Base-by-base conservation (phyloP, 2,329 filamentous ascomycete species). In the Verticillium albo-atrum region DNA sequence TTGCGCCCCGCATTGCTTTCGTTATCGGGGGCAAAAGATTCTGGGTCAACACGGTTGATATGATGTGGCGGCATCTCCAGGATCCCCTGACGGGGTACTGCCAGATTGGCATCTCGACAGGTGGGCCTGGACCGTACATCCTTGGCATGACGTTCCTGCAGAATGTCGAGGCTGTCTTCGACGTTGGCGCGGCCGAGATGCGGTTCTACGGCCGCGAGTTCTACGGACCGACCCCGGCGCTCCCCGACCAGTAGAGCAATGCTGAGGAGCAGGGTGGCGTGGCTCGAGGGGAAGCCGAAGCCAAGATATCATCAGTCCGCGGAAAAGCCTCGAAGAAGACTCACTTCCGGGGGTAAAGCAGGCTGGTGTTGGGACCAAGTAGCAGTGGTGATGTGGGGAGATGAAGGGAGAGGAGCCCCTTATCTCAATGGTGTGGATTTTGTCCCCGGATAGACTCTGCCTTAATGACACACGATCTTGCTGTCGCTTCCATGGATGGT, bases 111-210 rank as follows among this genome's bases (percentile, higher is more conserved):
- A 74, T 83, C 58, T 70, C 77, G 14, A 78, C 69, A 54, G 79
- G 79, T 1, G 76, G 75, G 0, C 62, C 70, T 1, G 77, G 79
- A 7, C 79, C 79, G 6, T 82, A 78, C 60, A 77, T 83, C 26
- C 66, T 84, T 32, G 81, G 82, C 0, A 76, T 79, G 34, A 74
- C 75, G 6, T 84, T 82, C 59, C 67, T 84, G 61, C 76, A 82
- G 66, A 83, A 79, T 58, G 78, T 79, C 2, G 67, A 83, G 56
- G 75, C 76, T 0, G 78, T 82, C 1, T 81, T 80, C 64, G 77
- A 81, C 60, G 69, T 80, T 17, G 78, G 78, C 1, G 76, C 69
- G 6, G 76, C 71, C n/a, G 69, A 78, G 68, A 77, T 81, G 73
- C 73, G 76, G 4, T 78, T 81, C 67, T 78, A 78, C 37, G 60